Evolutionary conservation across 2,329 filamentous ascomycete species (phyloP), one percentile per base, ranked within the genome.

Genomic region (Talaromyces albobiverticillius): DNA sequence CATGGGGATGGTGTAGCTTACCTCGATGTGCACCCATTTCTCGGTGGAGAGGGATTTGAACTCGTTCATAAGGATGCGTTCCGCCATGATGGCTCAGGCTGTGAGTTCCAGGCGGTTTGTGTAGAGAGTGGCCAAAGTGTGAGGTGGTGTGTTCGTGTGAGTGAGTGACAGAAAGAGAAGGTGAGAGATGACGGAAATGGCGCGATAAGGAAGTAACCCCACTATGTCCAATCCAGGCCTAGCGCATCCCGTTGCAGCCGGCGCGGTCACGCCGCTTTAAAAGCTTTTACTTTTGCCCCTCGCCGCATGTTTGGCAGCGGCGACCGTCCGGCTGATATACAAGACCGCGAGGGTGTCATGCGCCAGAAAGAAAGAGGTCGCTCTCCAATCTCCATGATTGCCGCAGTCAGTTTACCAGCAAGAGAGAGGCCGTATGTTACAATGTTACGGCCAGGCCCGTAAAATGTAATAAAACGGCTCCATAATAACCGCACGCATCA

Each of bases 11-110:
- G 18, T 23, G 36, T 47, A 40, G 66, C 82, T 58, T 73, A 91
- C 89, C 70, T 95, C 88, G 61, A 96, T 90, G 63, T 93, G 84
- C 16, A 95, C 88, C 93, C 93, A 99, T 70, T 90, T 90, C 79
- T 96, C 92, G 71, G 94, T 91, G 52, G 84, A 80, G 38, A 97
- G 81, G 42, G 83, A 80, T 71, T 88, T 87, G 76, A 90, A 85
- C 79, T 97, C 93, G 62, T 88, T 88, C 88, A 95, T 90, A 53
- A 97, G 81, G 49, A 95, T 87, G 65, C 90, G 86, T 73, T 92
- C 87, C 32, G 89, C 46, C 53, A 55, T 55, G 32, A 18, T 2
- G 16, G 11, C 3, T n/a, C n/a, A n/a, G n/a, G n/a, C n/a, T n/a
- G 36, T 2, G 16, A 7, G n/a, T 7, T 20, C 4, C 8, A n/a